Percentiles rank a stretch among this genome's conserved stretches.
phyloP scores from a whole-genome alignment of 2,329 filamentous ascomycete genomes.

The Stemphylium lycopersici region DNA sequence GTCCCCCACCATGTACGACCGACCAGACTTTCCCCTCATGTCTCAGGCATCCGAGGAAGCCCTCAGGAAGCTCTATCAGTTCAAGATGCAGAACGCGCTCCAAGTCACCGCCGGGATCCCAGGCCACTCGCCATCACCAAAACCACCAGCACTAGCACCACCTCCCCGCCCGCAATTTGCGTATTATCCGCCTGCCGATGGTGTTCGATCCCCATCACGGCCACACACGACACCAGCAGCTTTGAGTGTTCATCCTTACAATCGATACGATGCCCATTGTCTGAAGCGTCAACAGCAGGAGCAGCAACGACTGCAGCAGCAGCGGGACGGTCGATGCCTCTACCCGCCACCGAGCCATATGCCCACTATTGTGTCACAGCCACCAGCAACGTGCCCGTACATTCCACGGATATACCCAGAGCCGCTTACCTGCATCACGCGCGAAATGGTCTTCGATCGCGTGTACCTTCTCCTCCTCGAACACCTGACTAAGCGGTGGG shows the following conservation, averaged over 20 bases:
- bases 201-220: background rate
- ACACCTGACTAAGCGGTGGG: background rate
- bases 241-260: no score
- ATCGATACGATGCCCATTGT: no score
- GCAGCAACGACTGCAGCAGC: no score
- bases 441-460: conserved; percentile 1
- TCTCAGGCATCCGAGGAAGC: background rate
- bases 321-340: background rate
- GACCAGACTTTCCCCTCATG: background rate
- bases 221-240: background rate
- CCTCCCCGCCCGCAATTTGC: background rate
- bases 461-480: conserved; percentile 1
- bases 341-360: background rate
- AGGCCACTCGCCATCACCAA: background rate
- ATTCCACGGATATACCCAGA: background rate
- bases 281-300: no score
- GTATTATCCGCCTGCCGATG: no score
- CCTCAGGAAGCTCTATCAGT: background rate
- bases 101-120: background rate
- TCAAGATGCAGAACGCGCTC: background rate
- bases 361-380: background rate
- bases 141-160: no score
- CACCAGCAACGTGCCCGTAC: background rate
- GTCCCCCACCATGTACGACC: background rate
- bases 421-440: conserved; percentile 1